Evolutionary conservation across 2,329 filamentous ascomycete genomes (phyloP).

Genomic region (Venturia asperata): DNA sequence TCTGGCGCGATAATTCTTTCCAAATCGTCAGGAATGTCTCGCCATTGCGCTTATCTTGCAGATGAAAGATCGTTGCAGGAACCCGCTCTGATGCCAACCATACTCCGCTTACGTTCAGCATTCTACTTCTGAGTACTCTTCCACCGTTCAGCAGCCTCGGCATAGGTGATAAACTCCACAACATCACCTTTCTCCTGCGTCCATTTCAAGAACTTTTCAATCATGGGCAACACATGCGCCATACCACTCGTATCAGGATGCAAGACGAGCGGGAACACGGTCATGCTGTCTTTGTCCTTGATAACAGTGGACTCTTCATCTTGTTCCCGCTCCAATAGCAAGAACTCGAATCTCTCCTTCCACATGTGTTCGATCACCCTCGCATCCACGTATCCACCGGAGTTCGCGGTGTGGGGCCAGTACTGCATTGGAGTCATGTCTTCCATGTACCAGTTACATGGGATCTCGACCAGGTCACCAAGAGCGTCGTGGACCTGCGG

Average conservation of each 20-base stretch:
- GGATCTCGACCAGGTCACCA: constrained; percentile 41
- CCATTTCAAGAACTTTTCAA: constrained; percentile 47
- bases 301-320: constrained; percentile 18
- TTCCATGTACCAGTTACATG: constrained; percentile 46
- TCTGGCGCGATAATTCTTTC: too few relatives aligned
- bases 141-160: constrained; percentile 39
- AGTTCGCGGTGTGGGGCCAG: constrained; percentile 43
- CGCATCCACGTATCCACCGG: constrained; percentile 52
- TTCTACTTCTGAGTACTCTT: constrained; percentile 24
- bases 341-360: constrained; percentile 53
- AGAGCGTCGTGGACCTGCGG: constrained; percentile 24
- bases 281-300: constrained; percentile 28
- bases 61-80: too few relatives aligned
- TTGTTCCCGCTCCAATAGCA: constrained; percentile 36
- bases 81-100: too few relatives aligned
- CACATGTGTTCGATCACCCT: constrained; percentile 53
- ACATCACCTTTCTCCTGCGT: constrained; percentile 40
- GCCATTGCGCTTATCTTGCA: too few relatives aligned
- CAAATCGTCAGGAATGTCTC: too few relatives aligned
- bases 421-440: constrained; percentile 46
- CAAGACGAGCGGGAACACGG: constrained; percentile 47
- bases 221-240: constrained; percentile 54
- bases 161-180: constrained; percentile 42
- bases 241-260: constrained; percentile 55
- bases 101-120: too few relatives aligned